phyloP scores from a whole-genome alignment of 305 asterid species.

The Ajuga reptans region DNA sequence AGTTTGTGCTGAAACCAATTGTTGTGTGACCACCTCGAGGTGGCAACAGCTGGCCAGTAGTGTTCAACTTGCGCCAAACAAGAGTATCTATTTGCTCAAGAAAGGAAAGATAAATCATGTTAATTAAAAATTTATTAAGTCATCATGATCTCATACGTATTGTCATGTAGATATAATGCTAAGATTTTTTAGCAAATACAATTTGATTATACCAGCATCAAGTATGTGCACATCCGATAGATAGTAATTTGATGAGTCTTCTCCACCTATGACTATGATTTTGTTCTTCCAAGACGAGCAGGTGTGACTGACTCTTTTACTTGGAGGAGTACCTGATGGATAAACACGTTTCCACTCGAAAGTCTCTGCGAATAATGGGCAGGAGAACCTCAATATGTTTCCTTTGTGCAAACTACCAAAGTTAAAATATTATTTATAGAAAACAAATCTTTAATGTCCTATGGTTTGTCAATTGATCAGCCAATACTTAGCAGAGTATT shows the following conservation, averaged over 20 bases:
- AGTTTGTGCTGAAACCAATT: constrained; percentile 58
- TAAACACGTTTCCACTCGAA: constrained; percentile 70
- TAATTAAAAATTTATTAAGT: constrained; percentile 7
- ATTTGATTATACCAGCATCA: constrained; percentile 58
- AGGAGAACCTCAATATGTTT: constrained; percentile 9
- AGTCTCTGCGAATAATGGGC: constrained; percentile 52
- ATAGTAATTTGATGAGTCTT: constrained; percentile 70
- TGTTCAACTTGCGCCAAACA: constrained; percentile 82
- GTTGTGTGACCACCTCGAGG: constrained; percentile 99
- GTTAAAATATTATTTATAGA: neutral
- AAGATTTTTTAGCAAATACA: constrained; percentile 1
- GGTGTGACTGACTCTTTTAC: constrained; percentile 85
- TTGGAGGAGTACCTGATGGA: constrained; percentile 93
- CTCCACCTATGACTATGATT: constrained; percentile 91
- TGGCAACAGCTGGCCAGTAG: constrained; percentile 74
- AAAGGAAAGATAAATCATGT: constrained; percentile 23
- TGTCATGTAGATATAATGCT: neutral
- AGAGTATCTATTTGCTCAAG: constrained; percentile 58
- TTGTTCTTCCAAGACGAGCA: constrained; percentile 90
- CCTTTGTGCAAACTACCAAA: constrained; percentile 1
- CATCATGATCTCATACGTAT: constrained; percentile 9
- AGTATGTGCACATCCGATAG: constrained; percentile 90
- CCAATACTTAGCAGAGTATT: neutral
- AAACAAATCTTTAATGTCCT: neutral
- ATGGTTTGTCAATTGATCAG: neutral